phyloP scores from a whole-genome alignment of 148 eudicot genomes.

The Pouteria glomerata region DNA sequence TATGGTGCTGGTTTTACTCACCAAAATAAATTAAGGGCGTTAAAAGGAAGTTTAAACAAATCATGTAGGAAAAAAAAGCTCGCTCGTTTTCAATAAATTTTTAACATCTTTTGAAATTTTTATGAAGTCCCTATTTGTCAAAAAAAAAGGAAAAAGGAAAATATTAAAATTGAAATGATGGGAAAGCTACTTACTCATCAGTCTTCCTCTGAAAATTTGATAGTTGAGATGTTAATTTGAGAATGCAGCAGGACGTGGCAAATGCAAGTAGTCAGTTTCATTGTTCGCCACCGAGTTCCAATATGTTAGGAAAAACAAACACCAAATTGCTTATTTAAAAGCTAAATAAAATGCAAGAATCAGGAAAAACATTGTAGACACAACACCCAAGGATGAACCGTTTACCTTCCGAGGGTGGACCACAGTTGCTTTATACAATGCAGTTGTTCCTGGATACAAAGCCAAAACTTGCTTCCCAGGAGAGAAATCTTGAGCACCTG shows the following conservation, averaged over 20 bases:
- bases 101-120: too few species aligned
- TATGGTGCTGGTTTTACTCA: too few species aligned
- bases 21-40: too few species aligned
- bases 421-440: conserved; percentile 95
- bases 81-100: too few species aligned
- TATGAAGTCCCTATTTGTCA: too few species aligned
- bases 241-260: conserved; percentile 17
- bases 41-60: too few species aligned
- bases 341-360: not conserved
- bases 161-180: not conserved
- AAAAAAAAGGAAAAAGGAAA: too few species aligned
- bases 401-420: conserved; percentile 81
- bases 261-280: conserved; percentile 25
- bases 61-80: too few species aligned
- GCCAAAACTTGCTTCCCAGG: conserved; percentile 85
- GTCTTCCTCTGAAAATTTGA: conserved; percentile 64
- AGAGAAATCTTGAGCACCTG: conserved; percentile 66
- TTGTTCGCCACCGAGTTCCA: not conserved
- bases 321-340: not conserved
- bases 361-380: not conserved
- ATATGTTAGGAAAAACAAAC: not conserved
- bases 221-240: too few species aligned
- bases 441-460: conserved; percentile 91
- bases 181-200: conserved; percentile 78
- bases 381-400: not conserved